Percentiles rank a stretch among this genome's conserved stretches.
These are phyloP conservation scores for Vachellia pachyceras DNA, from an alignment of 306 rosid species.

Conservation along the genomic window DNA sequence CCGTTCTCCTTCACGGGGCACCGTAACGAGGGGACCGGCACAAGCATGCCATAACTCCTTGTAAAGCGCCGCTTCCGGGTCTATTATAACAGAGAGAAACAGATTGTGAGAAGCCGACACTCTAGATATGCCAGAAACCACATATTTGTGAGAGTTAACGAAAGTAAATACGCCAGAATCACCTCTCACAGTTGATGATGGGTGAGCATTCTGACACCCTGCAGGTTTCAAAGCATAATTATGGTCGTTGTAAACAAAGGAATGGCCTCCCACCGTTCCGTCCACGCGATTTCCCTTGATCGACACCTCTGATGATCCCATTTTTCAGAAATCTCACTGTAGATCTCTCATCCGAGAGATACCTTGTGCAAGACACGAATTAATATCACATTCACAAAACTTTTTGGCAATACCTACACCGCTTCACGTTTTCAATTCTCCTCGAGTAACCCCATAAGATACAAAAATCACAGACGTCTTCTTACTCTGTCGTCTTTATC, in stretches of 20 bases:
- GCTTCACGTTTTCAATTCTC: background rate
- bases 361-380: background rate
- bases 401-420: background rate
- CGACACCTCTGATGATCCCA: conserved; percentile 62
- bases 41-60: conserved; percentile 97
- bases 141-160: background rate
- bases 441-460: background rate
- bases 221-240: conserved; percentile 36
- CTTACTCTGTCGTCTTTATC: background rate
- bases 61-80: conserved; percentile 80
- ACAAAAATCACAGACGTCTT: background rate
- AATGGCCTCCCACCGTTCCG: conserved; percentile 53
- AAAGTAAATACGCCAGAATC: conserved; percentile 28
- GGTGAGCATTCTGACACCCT: conserved; percentile 51
- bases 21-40: conserved; percentile 94
- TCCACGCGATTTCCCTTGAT: conserved; percentile 59
- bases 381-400: conserved; percentile 1
- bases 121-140: background rate
- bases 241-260: conserved; percentile 43
- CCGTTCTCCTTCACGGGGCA: conserved; percentile 75
- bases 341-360: background rate
- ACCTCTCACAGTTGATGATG: conserved; percentile 50
- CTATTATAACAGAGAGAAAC: conserved; percentile 43
- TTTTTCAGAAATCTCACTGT: background rate
- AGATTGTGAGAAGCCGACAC: background rate